Percentiles rank a stretch among this genome's conserved stretches.
phyloP scores from a whole-genome alignment of 129 eudicot species.

The Escallonia rubra region DNA sequence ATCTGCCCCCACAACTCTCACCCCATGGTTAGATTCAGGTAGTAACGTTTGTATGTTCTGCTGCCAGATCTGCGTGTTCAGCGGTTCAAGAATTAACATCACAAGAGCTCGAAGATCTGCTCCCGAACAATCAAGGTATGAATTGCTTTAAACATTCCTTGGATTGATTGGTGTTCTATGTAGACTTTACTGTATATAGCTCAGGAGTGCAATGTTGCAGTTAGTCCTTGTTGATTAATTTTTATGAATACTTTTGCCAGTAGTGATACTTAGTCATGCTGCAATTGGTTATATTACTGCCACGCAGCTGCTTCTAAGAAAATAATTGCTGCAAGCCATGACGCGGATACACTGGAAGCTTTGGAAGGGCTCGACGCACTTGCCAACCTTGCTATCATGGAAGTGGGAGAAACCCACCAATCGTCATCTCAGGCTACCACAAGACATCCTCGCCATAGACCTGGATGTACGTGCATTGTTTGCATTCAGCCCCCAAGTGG shows the following conservation, averaged over 20 bases:
- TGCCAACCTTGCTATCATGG: slow-evolving; percentile 46
- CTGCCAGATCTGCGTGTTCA: slow-evolving; percentile 41
- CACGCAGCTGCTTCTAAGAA: slow-evolving; percentile 27
- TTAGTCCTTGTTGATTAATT: not conserved
- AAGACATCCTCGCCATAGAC: slow-evolving; percentile 62
- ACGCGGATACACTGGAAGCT: slow-evolving; percentile 23
- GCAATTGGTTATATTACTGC: not conserved
- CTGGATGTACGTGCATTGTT: slow-evolving; percentile 68
- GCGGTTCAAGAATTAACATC: slow-evolving; percentile 45
- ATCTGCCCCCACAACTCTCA: no score
- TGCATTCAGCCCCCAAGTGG: slow-evolving; percentile 71
- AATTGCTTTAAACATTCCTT: slow-evolving; percentile 14
- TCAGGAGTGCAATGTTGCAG: no score
- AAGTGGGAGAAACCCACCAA: slow-evolving; percentile 23
- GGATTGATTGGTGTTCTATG: not conserved
- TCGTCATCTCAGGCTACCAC: slow-evolving; percentile 37
- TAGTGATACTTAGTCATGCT: not conserved
- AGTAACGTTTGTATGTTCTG: slow-evolving; percentile 2
- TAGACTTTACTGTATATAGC: not conserved
- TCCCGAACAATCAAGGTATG: slow-evolving; percentile 39
- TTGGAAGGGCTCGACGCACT: slow-evolving; percentile 46
- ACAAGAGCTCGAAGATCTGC: slow-evolving; percentile 36
- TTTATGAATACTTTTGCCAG: not conserved
- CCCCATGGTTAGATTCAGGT: no score
- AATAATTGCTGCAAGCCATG: slow-evolving; percentile 21